These are phyloP conservation scores for Neurospora tetrasperma DNA, from an alignment of 495 filamentous ascomycete genomes.

Conservation along the genomic window DNA sequence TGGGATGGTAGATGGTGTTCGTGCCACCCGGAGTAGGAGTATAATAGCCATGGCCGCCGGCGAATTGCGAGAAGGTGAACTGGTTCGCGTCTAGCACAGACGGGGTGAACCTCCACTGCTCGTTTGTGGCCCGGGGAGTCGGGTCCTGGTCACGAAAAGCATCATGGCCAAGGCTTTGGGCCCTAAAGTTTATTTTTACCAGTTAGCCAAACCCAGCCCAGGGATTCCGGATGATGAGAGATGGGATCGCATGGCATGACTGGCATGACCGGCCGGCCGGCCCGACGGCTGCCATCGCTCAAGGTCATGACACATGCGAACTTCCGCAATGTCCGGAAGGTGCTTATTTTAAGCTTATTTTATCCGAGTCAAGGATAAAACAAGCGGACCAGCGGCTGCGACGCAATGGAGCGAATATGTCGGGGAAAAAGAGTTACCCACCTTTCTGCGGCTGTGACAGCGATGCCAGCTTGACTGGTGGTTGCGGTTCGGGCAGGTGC, in stretches of 20 bases:
- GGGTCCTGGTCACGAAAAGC: slow-evolving; percentile 68
- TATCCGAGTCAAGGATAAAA: neutral
- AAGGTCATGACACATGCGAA: neutral
- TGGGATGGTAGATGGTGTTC: slow-evolving; percentile 69
- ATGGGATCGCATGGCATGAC: neutral
- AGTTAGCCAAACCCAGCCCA: slow-evolving; percentile 4
- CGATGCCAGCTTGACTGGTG: slow-evolving; percentile 28
- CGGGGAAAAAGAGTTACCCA: slow-evolving; percentile 20
- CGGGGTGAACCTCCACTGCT: slow-evolving; percentile 76
- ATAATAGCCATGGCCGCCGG: slow-evolving; percentile 71
- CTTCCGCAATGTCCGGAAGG: neutral
- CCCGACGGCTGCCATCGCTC: neutral
- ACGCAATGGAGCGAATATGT: neutral
- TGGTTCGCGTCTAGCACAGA: slow-evolving; percentile 78
- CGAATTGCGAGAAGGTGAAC: slow-evolving; percentile 66
- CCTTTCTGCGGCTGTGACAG: slow-evolving; percentile 39
- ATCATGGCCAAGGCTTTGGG: slow-evolving; percentile 31
- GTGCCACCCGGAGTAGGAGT: slow-evolving; percentile 81
- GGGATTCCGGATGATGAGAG: neutral
- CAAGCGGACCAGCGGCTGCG: neutral
- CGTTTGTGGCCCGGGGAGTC: slow-evolving; percentile 63
- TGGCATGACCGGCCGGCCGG: neutral
- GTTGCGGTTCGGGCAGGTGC: slow-evolving; percentile 27
- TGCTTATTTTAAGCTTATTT: neutral
- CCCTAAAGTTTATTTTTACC: slow-evolving; percentile 15